Conservation (phyloP, 2,329 filamentous ascomycete genomes). For the Fusarium tjaetaba region DNA sequence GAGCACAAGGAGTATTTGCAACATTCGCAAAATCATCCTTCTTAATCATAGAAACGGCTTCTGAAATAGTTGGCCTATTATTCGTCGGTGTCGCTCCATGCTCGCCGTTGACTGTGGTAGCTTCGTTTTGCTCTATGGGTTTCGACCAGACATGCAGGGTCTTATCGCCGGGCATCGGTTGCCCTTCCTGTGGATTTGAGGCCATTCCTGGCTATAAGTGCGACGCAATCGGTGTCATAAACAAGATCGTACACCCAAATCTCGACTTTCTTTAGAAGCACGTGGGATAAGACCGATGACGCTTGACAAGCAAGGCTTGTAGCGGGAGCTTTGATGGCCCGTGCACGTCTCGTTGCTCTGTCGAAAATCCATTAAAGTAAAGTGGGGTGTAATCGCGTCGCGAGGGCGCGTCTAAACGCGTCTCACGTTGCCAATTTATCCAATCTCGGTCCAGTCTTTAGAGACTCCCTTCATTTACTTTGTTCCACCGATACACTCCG, state of each 20-base stretch:
- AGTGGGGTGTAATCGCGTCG: constrained; percentile 41
- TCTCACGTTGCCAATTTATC: constrained; percentile 40
- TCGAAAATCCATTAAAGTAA: constrained; percentile 48
- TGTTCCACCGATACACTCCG: constrained; percentile 37
- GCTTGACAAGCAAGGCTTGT: constrained; percentile 37
- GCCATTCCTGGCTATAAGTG: constrained; percentile 51
- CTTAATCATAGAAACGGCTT: constrained; percentile 75
- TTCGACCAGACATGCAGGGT: constrained; percentile 52
- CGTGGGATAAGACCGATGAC: constrained; percentile 43
- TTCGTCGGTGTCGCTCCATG: constrained; percentile 35
- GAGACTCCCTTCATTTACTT: constrained; percentile 31
- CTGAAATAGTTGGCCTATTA: constrained; percentile 55
- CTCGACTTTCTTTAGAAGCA: constrained; percentile 23
- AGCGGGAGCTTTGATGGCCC: constrained; percentile 24
- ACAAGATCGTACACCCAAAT: constrained; percentile 26
- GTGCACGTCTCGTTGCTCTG: constrained; percentile 34
- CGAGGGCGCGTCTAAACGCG: constrained; percentile 48
- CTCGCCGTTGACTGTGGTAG: constrained; percentile 27
- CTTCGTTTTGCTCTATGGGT: constrained; percentile 44
- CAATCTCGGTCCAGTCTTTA: constrained; percentile 42
- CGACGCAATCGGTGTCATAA: constrained; percentile 43
- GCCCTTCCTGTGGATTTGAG: constrained; percentile 44
- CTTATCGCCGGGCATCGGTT: constrained; percentile 43
- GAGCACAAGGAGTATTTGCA: constrained; percentile 83
- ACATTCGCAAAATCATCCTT: constrained; percentile 75